phyloP scores from a whole-genome alignment of 345 rosid genomes.

The Gossypium anomalum region DNA sequence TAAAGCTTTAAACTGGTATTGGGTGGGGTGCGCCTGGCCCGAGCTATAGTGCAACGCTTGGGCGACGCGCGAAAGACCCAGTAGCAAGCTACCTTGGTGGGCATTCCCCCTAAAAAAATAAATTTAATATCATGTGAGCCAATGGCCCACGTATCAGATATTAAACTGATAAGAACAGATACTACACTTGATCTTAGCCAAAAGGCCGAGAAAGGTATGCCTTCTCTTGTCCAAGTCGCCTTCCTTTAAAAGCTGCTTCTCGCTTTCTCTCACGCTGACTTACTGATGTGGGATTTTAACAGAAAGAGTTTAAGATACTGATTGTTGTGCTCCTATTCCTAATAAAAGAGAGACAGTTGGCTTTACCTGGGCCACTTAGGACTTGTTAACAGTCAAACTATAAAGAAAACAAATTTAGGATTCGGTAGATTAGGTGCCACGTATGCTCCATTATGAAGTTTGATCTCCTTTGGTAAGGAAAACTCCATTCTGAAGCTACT shows the following conservation, averaged over 20 bases:
- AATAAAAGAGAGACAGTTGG: neutral
- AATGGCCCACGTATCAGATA: slow-evolving; percentile 45
- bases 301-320: too few relatives aligned
- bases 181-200: slow-evolving; percentile 65
- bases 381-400: neutral
- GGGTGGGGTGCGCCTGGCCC: neutral
- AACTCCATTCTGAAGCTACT: too few relatives aligned
- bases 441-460: too few relatives aligned
- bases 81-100: neutral
- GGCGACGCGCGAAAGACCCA: neutral
- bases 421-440: too few relatives aligned
- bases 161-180: slow-evolving; percentile 64
- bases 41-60: neutral
- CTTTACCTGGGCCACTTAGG: neutral
- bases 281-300: neutral
- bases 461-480: too few relatives aligned
- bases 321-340: neutral
- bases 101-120: slow-evolving; percentile 25
- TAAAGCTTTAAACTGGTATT: neutral
- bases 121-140: slow-evolving; percentile 41
- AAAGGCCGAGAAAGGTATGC: slow-evolving; percentile 63
- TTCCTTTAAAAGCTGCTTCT: neutral
- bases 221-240: neutral
- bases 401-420: neutral
- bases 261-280: neutral